phyloP scores from a whole-genome alignment of 768 basidiomycete genomes.

The Symmetrospora coprosmae region DNA sequence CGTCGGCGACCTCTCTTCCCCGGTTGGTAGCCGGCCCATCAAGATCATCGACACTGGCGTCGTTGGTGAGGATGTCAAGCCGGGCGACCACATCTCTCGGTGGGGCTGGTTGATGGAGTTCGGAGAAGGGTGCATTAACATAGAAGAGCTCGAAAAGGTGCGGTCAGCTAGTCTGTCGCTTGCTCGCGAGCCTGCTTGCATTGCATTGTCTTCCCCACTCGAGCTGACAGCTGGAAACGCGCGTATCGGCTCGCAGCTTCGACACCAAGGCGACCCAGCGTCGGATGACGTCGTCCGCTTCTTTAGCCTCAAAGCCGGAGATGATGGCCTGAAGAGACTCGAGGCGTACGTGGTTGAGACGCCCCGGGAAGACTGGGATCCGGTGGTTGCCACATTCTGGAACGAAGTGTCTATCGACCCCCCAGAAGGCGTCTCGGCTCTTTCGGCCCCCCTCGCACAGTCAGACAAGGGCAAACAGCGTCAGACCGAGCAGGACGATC shows the following conservation, averaged over 20 bases:
- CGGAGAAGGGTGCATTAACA: slow-evolving; percentile 1
- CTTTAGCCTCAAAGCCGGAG: slow-evolving; percentile 31
- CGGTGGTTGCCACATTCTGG: slow-evolving; percentile 32
- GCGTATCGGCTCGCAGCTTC: slow-evolving; percentile 17
- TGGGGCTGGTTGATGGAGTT: slow-evolving; percentile 20
- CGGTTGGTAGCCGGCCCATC: not conserved
- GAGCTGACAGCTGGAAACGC: no score
- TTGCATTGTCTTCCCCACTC: no score
- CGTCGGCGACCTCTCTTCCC: slow-evolving; percentile 9
- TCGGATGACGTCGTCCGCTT: slow-evolving; percentile 32
- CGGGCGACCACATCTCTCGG: not conserved
- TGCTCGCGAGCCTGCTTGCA: no score
- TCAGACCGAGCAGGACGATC: not conserved
- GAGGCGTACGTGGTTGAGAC: slow-evolving; percentile 28
- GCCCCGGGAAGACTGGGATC: slow-evolving; percentile 23
- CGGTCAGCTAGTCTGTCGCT: no score
- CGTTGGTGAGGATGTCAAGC: not conserved
- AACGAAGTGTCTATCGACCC: slow-evolving; percentile 26
- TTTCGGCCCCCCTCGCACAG: not conserved
- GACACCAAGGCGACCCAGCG: slow-evolving; percentile 30
- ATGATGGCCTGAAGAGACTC: slow-evolving; percentile 31
- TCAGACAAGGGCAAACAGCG: not conserved
- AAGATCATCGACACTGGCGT: not conserved
- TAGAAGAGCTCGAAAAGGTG: slow-evolving; percentile 9
- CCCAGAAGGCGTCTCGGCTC: slow-evolving; percentile 14